These are phyloP conservation scores for Gaeumannomyces sp. DNA, from an alignment of 2,329 filamentous ascomycete species.

Conservation along the genomic window DNA sequence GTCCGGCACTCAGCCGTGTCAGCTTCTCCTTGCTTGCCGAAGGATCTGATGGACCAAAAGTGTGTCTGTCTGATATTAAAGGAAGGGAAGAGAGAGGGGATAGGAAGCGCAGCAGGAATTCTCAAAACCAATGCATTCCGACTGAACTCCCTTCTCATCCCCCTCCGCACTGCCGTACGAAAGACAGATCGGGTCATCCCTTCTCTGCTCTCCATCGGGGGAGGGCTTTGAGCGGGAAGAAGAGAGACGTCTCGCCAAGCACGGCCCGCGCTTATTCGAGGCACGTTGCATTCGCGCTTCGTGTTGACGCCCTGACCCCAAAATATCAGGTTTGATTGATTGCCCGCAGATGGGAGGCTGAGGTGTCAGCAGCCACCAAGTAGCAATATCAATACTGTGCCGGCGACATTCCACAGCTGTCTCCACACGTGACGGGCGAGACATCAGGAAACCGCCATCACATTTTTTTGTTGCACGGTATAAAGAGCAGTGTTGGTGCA, in stretches of 20 bases:
- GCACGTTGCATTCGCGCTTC: neutral
- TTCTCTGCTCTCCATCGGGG: neutral
- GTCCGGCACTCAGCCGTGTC: too few species aligned
- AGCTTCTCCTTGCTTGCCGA: neutral
- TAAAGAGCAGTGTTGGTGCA: too few species aligned
- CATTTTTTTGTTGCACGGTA: too few species aligned
- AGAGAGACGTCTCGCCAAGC: neutral
- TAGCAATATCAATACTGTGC: neutral
- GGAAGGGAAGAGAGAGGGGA: neutral
- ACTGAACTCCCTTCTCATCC: neutral
- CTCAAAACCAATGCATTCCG: neutral
- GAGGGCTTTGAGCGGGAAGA: too few species aligned
- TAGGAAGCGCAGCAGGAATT: neutral
- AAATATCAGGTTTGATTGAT: neutral
- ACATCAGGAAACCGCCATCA: too few species aligned
- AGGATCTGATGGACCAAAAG: neutral
- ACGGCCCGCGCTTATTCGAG: neutral
- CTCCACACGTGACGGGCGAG: too few species aligned
- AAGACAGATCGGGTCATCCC: neutral
- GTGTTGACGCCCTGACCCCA: neutral
- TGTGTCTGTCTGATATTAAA: neutral
- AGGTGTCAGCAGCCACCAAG: neutral
- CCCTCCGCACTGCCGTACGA: too few species aligned
- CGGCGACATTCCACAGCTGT: neutral
- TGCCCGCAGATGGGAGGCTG: neutral